Base-by-base conservation (phyloP, 1,284 basidiomycete species). In the Entoloma clypeatum region DNA sequence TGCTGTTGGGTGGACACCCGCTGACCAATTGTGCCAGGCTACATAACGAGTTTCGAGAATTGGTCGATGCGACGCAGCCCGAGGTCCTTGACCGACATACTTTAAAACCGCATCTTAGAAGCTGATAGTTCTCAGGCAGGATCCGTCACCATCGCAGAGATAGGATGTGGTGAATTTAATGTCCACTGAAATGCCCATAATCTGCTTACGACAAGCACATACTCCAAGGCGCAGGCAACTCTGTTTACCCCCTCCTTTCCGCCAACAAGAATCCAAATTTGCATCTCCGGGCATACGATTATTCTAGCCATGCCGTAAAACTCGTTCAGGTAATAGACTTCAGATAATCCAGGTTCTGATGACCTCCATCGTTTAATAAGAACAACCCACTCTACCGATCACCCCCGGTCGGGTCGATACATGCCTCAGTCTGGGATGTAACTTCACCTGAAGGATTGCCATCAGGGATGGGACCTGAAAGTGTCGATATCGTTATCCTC, bases 361-460 rank as follows among this genome's bases (percentile, higher is more conserved):
- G 42, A 33, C 22, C 29, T 27, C 21, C 13, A 29, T 31, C 9
- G 24, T 25, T 5, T 8, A 7, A 16, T 18, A 33, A 72, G 69
- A 70, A 72, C 22, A 82, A 91, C 54, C 71, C 79, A 1, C 66
- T 91, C n/a, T 96, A 93, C 58, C 57, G 65, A 2, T 61, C 71
- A 3, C 79, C 86, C 1, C 79, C 80, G 2, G 60, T 76, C 7
- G 92, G 92, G 0, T 69, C 75, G 1, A 86, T 97, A 41, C 64
- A 75, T 17, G 86, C 94, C 4, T 76, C 81, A 2, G 90, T 96
- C 0, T 99, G 94, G 94, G 96, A 99, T 58, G 69, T 98, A 23
- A 80, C 90, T 0, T 84, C 85, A 4, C 53, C 62, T 3, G 53
- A 66, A 17, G 59, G 67, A 4, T 68, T 92, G 1, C 93, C 93